Conservation (phyloP, 148 eudicot genomes). For the Heliamphora exappendiculata region DNA sequence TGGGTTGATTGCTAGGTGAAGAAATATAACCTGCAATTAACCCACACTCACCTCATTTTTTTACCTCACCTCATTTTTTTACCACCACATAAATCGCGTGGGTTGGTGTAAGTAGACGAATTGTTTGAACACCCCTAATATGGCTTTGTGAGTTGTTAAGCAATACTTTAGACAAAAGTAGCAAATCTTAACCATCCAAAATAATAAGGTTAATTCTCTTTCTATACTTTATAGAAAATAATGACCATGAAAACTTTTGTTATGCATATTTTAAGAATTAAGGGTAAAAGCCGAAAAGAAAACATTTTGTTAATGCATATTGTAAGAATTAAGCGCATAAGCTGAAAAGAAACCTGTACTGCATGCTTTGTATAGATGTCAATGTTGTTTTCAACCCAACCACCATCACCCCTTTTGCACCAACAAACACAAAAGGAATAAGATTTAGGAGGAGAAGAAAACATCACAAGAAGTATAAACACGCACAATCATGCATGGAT, state of each 20-base stretch:
- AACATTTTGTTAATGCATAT: not conserved
- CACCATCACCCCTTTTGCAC: not conserved
- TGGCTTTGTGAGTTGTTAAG: not conserved
- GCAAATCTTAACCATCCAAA: not conserved
- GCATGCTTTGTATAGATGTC: not conserved
- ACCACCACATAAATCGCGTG: no score
- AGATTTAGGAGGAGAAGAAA: not conserved
- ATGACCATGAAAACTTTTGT: not conserved
- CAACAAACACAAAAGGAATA: not conserved
- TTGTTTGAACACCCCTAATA: no score
- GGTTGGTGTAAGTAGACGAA: no score
- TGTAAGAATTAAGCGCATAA: not conserved
- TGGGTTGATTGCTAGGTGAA: no score
- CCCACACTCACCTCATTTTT: no score
- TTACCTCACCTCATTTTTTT: no score
- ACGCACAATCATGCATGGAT: not conserved
- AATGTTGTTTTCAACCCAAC: not conserved
- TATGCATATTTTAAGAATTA: not conserved
- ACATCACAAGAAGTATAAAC: not conserved
- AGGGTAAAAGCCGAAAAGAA: slow-evolving; percentile 1
- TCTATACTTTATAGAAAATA: not conserved
- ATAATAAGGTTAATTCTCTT: not conserved
- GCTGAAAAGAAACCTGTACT: not conserved
- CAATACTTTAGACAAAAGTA: not conserved
- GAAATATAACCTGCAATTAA: no score